Base-by-base conservation (phyloP, 768 basidiomycete species). In the Mycena indigotica region DNA sequence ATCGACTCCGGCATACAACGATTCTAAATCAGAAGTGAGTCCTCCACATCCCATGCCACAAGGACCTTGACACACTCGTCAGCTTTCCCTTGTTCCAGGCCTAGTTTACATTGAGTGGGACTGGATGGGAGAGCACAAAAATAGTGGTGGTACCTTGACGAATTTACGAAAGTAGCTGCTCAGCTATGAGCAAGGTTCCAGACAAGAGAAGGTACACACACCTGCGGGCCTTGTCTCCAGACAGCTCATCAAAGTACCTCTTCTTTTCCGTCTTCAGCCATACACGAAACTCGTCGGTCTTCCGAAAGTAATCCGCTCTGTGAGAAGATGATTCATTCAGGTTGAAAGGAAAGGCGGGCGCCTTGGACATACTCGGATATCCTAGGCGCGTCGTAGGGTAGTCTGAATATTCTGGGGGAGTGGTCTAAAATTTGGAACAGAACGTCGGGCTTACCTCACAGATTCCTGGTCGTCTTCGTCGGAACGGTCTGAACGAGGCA, bases 91-190 rank as follows among this genome's bases (percentile, higher is more conserved):
- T 80, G 71, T 95, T 95, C 93, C 93, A 95, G 24, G 84, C 85
- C 82, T 91, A 65, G 32, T 21, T 28, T 24, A 23, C 28, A 35
- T 52, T 40, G 46, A 38, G 38, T 28, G 41, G 23, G 12, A 19
- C 21, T 23, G 13, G 23, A 5, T 44, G 21, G 13, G 8, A 15
- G n/a, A 44, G 41, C 50, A 55, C 21, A 39, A 28, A 29, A 17
- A 65, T 25, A 50, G 21, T 44, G n/a, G 8, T 6, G 74, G 63
- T 67, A 88, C 88, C 80, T 89, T 91, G 38, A 94, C 86, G 66
- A 98, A 97, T 73, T 95, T 96, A 66, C 88, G 86, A 69, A 98
- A 98, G 69, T 95, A 94, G 66, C 91, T 92, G 57, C 24, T 54
- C 57, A 67, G 64, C 50, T 50, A 69, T 77, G 58, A 75, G 72